Base-by-base conservation (phyloP, 2,329 filamentous ascomycete species). In the Arthroderma sp. region DNA sequence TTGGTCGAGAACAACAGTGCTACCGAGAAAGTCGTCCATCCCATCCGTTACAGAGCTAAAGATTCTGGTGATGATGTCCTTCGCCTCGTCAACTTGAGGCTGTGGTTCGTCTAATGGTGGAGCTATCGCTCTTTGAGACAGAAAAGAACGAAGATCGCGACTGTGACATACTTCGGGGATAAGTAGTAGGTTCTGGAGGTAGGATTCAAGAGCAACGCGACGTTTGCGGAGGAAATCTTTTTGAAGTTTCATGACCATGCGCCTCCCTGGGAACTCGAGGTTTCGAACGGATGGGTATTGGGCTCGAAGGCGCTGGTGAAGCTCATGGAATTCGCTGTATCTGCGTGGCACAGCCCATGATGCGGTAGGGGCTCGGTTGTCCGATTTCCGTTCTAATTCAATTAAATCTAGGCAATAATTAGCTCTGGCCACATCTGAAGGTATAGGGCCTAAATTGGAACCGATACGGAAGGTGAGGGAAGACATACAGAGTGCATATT, bases 21-120 rank as follows among this genome's bases (percentile, higher is more conserved):
- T 96, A 45, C 91, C 91, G 3, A 98, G 70, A 44, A 98, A 93
- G 55, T 98, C 91, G 60, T 98, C 91, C 82, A 98, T 93, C 31
- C 93, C 91, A 58, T 98, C 91, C 0, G 89, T 85, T 22, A 98
- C 89, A 0, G 89, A 96, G 60, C 93, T 93, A 66, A 96, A 98
- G 40, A 98, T 79, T 4, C 91, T 80, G 0, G 86, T 87, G 51
- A 98, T 91, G 61, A 98, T 88, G 59, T 96, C 62, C 61, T 65
- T 75, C 60, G 76, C 82, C 63, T 83, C 84, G 55, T 77, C 77
- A 44, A 82, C 77, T 5, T 69, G 72, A 42, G 74, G 73, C 40
- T 77, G 64, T 53, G 75, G 68, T 45, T 79, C 74, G 11, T 75
- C 74, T 44, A 76, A 75, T 27, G 48, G 29, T 3, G 79, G 75